These are phyloP conservation scores for Rhizophagus prolifer DNA, from an alignment of 192 early-diverging fungal species.

Conservation along the genomic window DNA sequence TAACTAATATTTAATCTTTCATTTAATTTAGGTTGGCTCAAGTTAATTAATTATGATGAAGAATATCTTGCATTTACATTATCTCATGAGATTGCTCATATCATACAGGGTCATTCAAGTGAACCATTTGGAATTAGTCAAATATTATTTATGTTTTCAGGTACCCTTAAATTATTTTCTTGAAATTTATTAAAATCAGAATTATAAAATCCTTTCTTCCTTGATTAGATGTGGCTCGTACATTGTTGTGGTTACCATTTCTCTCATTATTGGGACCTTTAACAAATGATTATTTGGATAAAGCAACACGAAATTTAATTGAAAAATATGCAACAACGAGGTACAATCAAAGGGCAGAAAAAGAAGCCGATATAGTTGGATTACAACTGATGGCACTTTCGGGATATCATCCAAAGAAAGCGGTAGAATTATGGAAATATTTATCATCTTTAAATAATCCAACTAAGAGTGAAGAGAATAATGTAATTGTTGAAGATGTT, in stretches of 20 bases:
- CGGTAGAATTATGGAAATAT: conserved; percentile 46
- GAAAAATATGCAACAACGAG: conserved; percentile 33
- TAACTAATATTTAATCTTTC: background rate
- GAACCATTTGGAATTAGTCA: conserved; percentile 55
- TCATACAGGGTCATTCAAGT: conserved; percentile 54
- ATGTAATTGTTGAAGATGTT: background rate
- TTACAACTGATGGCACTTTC: conserved; percentile 52
- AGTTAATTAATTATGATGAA: conserved; percentile 37
- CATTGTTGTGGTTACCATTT: conserved; percentile 35
- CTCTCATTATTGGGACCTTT: conserved; percentile 36
- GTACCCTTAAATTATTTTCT: conserved; percentile 27
- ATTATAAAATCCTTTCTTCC: background rate
- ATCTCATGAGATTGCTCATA: conserved; percentile 58
- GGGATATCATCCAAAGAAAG: conserved; percentile 56
- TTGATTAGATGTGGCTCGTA: conserved; percentile 33
- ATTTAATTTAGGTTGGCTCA: conserved; percentile 12
- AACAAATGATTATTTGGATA: conserved; percentile 37
- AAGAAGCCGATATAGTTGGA: conserved; percentile 52
- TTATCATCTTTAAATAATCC: background rate
- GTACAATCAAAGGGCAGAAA: conserved; percentile 43
- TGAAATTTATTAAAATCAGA: background rate
- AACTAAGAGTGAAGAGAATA: background rate
- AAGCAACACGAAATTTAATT: conserved; percentile 29
- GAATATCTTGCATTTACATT: conserved; percentile 50
- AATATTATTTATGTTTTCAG: conserved; percentile 48